phyloP scores from a whole-genome alignment of 148 eudicot genomes.

The Amaranthus hypochondriacus region DNA sequence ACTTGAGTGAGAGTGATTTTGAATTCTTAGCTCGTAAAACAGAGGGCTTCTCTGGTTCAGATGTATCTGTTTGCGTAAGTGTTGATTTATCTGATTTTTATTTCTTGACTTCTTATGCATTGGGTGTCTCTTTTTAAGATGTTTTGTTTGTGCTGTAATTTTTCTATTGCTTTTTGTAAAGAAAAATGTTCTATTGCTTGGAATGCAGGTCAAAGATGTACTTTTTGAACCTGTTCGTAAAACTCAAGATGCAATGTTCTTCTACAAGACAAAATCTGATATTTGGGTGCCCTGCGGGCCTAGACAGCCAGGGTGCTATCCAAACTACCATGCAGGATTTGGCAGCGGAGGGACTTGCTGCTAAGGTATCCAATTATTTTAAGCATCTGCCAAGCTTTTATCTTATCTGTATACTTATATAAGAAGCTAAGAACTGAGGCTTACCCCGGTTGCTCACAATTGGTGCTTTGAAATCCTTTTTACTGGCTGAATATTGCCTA shows the following conservation, averaged over 20 bases:
- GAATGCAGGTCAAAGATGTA: slow-evolving; percentile 75
- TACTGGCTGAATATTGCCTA: neutral
- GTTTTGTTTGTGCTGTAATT: neutral
- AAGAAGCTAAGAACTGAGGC: neutral
- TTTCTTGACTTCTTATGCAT: neutral
- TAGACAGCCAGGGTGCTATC: slow-evolving; percentile 79
- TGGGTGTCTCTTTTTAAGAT: neutral
- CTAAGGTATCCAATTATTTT: slow-evolving; percentile 42
- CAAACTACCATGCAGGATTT: slow-evolving; percentile 94
- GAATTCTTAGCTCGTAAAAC: slow-evolving; percentile 69
- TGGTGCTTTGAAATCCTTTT: neutral
- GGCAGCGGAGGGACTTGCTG: slow-evolving; percentile 76
- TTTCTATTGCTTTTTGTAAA: neutral
- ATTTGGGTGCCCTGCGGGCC: slow-evolving; percentile 88
- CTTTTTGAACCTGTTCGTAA: slow-evolving; percentile 97
- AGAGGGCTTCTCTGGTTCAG: slow-evolving; percentile 98
- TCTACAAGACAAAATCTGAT: slow-evolving; percentile 47
- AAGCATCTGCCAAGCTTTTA: neutral
- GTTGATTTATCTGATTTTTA: neutral
- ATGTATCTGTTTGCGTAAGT: slow-evolving; percentile 96
- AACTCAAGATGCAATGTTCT: slow-evolving; percentile 97
- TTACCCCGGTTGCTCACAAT: neutral
- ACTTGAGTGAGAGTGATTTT: slow-evolving; percentile 78
- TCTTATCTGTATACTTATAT: neutral
- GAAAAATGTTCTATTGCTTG: neutral